Conservation (phyloP, 2,329 filamentous ascomycete genomes). For the Decorospora gaudefroyi region DNA sequence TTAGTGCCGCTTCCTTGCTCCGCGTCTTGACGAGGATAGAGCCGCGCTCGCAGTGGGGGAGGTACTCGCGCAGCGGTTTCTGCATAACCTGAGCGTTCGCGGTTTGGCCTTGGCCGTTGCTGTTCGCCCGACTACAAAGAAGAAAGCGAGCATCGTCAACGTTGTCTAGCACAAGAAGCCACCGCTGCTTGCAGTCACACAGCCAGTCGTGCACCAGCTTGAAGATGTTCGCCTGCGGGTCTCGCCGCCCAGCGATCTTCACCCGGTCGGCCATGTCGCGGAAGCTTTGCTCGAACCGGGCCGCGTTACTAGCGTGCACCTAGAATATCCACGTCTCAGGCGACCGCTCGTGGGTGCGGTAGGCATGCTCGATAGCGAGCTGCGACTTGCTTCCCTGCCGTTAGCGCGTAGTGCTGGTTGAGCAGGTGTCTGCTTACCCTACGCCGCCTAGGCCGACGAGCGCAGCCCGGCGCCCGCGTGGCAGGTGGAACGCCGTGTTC, state of each 20-base stretch:
- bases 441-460: too few species aligned
- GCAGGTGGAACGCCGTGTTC: conserved; percentile 7
- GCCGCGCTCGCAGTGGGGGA: conserved; percentile 14
- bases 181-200: too few species aligned
- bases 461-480: too few species aligned
- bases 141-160: conserved; percentile 2
- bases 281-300: conserved; percentile 22
- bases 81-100: background rate
- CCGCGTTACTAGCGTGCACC: conserved; percentile 14
- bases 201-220: too few species aligned
- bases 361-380: too few species aligned
- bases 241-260: conserved; percentile 15
- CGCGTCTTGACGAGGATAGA: conserved; percentile 19
- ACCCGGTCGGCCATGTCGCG: conserved; percentile 21
- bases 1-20: conserved; percentile 9
- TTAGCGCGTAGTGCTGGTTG: too few species aligned
- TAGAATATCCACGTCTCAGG: conserved; percentile 23
- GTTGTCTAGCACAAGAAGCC: background rate
- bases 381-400: too few species aligned
- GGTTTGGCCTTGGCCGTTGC: background rate
- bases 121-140: background rate
- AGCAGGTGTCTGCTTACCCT: too few species aligned
- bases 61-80: conserved; percentile 1
- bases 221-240: background rate
- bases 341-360: conserved; percentile 12